phyloP scores from a whole-genome alignment of 2,329 filamentous ascomycete genomes.

The Aspergillus fischeri region DNA sequence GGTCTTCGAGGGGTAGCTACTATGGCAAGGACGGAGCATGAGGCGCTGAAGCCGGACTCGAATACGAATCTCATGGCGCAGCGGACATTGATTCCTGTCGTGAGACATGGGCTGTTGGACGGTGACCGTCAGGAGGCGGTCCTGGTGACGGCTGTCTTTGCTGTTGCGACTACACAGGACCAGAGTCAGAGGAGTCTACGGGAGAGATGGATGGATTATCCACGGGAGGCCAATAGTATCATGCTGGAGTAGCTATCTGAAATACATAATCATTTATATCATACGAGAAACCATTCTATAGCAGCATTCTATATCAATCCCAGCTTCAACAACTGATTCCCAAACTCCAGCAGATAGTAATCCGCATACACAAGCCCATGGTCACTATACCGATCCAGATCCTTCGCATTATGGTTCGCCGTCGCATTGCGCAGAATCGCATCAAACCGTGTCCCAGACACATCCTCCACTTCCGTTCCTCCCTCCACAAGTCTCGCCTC shows the following conservation, averaged over 20 bases:
- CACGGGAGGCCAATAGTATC: background rate
- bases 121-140: background rate
- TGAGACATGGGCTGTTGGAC: background rate
- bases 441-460: slow-evolving; percentile 27
- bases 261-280: too few relatives aligned
- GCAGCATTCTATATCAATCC: slow-evolving; percentile 7
- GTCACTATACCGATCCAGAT: slow-evolving; percentile 31
- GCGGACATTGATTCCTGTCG: slow-evolving; percentile 23
- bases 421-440: slow-evolving; percentile 36
- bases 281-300: too few relatives aligned
- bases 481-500: background rate
- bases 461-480: slow-evolving; percentile 5
- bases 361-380: slow-evolving; percentile 42
- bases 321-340: slow-evolving; percentile 35
- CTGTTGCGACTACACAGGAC: background rate
- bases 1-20: background rate
- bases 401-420: slow-evolving; percentile 37
- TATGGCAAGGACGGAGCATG: background rate
- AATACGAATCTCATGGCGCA: slow-evolving; percentile 28
- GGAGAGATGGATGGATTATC: background rate
- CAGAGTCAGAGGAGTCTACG: background rate
- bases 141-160: slow-evolving; percentile 5
- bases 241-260: background rate
- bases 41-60: slow-evolving; percentile 23
- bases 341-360: slow-evolving; percentile 39